Conservation (phyloP, 2,329 filamentous ascomycete species). For the Akanthomyces muscarius region DNA sequence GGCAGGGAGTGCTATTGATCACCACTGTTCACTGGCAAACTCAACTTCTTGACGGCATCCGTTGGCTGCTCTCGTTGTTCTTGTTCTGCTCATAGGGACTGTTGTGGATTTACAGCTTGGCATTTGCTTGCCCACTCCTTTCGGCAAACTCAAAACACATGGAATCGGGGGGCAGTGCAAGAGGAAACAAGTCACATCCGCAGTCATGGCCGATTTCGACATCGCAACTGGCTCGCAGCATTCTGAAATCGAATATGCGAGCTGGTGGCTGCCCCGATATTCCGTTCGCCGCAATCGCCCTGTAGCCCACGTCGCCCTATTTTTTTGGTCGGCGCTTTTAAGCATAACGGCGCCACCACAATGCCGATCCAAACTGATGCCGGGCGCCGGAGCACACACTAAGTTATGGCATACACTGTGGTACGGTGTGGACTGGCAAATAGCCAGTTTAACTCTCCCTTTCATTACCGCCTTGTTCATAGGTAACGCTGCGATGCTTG, state of each 20-base stretch:
- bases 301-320: too few species aligned
- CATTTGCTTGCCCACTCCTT: not conserved
- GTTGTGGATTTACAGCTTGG: not conserved
- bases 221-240: not conserved
- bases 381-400: not conserved
- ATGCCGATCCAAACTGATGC: not conserved
- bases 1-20: not conserved
- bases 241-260: not conserved
- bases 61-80: not conserved
- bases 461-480: too few species aligned
- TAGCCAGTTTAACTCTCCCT: too few species aligned
- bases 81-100: too few species aligned
- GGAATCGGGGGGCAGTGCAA: constrained; percentile 7
- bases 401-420: not conserved
- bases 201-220: not conserved
- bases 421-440: not conserved
- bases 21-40: too few species aligned
- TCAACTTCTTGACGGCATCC: too few species aligned
- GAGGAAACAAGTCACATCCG: not conserved
- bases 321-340: not conserved
- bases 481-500: too few species aligned
- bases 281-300: too few species aligned
- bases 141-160: not conserved
- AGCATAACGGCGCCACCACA: not conserved
- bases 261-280: not conserved